Percentiles rank a stretch among this genome's conserved stretches.
Evolutionary conservation across 2,329 filamentous ascomycete genomes (phyloP).

Genomic region (Diatrype stigma): DNA sequence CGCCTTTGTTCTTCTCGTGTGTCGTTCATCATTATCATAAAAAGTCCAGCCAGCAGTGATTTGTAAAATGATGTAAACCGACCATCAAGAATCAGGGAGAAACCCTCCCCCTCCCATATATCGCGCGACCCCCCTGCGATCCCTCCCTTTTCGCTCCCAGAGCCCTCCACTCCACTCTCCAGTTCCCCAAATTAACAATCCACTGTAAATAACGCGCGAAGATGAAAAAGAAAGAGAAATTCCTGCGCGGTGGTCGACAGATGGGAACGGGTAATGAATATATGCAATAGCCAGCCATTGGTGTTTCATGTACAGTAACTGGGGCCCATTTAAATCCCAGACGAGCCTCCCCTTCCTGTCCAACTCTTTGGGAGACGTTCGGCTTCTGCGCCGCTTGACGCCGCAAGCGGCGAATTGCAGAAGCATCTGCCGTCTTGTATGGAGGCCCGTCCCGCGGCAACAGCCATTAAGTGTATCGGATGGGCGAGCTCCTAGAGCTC

Average conservation of each 20-base stretch:
- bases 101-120: too few relatives aligned
- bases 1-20: too few relatives aligned
- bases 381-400: too few relatives aligned
- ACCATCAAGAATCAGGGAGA: background rate
- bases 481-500: background rate
- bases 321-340: constrained; percentile 2
- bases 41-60: too few relatives aligned
- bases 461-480: background rate
- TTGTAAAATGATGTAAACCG: too few relatives aligned
- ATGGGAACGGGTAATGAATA: too few relatives aligned
- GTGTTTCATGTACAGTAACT: constrained; percentile 5
- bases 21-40: too few relatives aligned
- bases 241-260: too few relatives aligned
- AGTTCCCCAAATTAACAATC: background rate
- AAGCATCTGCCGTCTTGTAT: background rate
- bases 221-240: too few relatives aligned
- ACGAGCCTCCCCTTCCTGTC: constrained; percentile 6
- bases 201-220: too few relatives aligned
- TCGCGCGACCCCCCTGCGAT: too few relatives aligned
- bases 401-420: background rate
- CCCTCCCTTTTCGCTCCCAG: background rate
- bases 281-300: constrained; percentile 12
- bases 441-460: constrained; percentile 15
- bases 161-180: background rate
- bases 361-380: too few relatives aligned